These are phyloP conservation scores for Fusarium begoniae DNA, from an alignment of 2,329 filamentous ascomycete genomes.

Conservation along the genomic window DNA sequence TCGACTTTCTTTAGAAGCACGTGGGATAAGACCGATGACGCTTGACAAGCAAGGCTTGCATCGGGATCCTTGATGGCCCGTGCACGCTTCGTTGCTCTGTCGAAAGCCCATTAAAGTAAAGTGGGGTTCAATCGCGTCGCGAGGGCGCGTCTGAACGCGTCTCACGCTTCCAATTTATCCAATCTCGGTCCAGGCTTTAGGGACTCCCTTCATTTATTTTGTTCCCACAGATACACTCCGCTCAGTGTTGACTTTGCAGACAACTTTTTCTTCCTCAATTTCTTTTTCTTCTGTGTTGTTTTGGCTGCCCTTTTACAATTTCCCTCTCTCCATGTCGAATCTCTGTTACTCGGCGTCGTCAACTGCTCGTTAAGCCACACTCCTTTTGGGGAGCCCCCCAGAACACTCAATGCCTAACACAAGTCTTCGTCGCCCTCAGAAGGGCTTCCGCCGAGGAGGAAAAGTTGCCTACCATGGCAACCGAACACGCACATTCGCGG, in stretches of 20 bases:
- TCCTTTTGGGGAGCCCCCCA: slow-evolving; percentile 24
- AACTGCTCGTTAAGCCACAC: slow-evolving; percentile 35
- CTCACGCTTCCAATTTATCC: slow-evolving; percentile 37
- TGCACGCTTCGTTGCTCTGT: slow-evolving; percentile 30
- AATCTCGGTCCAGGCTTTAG: slow-evolving; percentile 40
- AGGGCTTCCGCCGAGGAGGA: slow-evolving; percentile 74
- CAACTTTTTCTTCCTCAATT: slow-evolving; percentile 9
- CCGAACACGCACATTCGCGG: slow-evolving; percentile 80
- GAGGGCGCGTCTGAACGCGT: slow-evolving; percentile 48
- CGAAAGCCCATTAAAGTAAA: slow-evolving; percentile 47
- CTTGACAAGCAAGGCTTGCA: slow-evolving; percentile 33
- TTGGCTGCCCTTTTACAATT: not conserved
- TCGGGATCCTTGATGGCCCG: slow-evolving; percentile 27
- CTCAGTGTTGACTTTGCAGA: slow-evolving; percentile 35
- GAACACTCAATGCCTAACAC: slow-evolving; percentile 65
- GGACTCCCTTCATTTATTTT: slow-evolving; percentile 30
- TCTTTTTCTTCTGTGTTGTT: slow-evolving; percentile 3
- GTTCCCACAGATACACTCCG: slow-evolving; percentile 36
- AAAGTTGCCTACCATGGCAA: slow-evolving; percentile 76
- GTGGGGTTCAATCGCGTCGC: slow-evolving; percentile 41
- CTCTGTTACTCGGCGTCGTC: slow-evolving; percentile 12
- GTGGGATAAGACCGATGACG: slow-evolving; percentile 43
- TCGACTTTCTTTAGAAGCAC: slow-evolving; percentile 24
- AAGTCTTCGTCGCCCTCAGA: slow-evolving; percentile 66
- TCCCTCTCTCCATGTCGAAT: slow-evolving; percentile 27